These are phyloP conservation scores for Penicillium pulvis DNA, from an alignment of 495 filamentous ascomycete genomes.

Conservation along the genomic window DNA sequence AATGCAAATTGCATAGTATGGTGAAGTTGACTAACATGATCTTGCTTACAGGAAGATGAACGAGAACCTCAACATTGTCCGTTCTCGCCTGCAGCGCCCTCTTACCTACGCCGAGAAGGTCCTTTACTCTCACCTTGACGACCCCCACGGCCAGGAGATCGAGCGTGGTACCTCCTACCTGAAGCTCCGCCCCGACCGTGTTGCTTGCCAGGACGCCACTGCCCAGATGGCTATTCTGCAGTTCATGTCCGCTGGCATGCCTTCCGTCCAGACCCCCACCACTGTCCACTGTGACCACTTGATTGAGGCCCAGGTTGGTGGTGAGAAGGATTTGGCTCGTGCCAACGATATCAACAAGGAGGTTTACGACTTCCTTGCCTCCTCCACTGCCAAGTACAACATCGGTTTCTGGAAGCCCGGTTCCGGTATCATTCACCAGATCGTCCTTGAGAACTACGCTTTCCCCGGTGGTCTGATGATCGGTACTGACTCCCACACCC, in stretches of 20 bases:
- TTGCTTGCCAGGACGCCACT: constrained; percentile 99
- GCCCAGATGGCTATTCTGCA: constrained; percentile 99
- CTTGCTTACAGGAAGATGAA: constrained; percentile 83
- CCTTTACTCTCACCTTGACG: constrained; percentile 97
- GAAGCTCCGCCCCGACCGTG: constrained; percentile 93
- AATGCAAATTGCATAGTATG: not conserved
- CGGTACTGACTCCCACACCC: constrained; percentile 98
- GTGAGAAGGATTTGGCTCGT: constrained; percentile 89
- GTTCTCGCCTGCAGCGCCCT: constrained; percentile 83
- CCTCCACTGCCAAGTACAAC: constrained; percentile 97
- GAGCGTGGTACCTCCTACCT: constrained; percentile 95
- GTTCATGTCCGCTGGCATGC: constrained; percentile 99
- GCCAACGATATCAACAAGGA: constrained; percentile 98
- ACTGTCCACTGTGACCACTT: constrained; percentile 99
- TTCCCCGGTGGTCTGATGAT: constrained; percentile 98
- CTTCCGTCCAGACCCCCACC: constrained; percentile 88
- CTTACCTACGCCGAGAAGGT: constrained; percentile 98
- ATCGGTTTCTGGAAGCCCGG: constrained; percentile 99
- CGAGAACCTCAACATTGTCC: constrained; percentile 92
- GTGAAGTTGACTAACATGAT: constrained; percentile 35
- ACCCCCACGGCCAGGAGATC: constrained; percentile 93
- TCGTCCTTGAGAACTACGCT: constrained; percentile 97
- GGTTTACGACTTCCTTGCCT: constrained; percentile 96
- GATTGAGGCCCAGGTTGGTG: constrained; percentile 96
- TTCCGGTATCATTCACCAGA: constrained; percentile 99